Percentiles rank a stretch among this genome's conserved stretches.
Conservation (phyloP, 331 rosid genomes). For the Pyracantha coccinea region DNA sequence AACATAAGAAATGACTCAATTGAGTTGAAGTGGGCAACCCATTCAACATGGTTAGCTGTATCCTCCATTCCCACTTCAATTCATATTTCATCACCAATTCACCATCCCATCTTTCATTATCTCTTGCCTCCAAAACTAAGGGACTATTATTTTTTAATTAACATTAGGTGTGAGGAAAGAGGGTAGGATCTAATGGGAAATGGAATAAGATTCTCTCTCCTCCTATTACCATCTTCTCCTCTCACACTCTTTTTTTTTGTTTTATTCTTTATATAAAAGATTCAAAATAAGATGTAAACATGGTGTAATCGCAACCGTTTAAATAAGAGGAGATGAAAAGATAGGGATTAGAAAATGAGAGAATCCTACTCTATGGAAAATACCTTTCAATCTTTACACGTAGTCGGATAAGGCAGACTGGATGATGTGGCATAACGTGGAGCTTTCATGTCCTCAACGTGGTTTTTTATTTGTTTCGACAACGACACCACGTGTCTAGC, state of each 20-base stretch:
- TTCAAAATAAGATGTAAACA: too few species aligned
- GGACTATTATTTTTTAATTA: too few species aligned
- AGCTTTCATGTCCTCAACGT: conserved; percentile 28
- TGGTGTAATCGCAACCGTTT: too few species aligned
- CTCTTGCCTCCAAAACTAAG: background rate
- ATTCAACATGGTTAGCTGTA: conserved; percentile 12
- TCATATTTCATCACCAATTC: background rate
- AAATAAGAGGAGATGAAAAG: too few species aligned
- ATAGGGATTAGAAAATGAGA: too few species aligned
- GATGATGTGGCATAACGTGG: conserved; percentile 29
- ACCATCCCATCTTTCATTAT: background rate
- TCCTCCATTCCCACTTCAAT: conserved; percentile 12
- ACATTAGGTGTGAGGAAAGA: too few species aligned
- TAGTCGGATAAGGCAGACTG: conserved; percentile 29
- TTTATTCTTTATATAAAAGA: too few species aligned
- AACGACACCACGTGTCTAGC: conserved; percentile 32
- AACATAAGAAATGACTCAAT: conserved; percentile 5
- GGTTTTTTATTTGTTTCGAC: conserved; percentile 17
- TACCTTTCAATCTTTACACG: conserved; percentile 18
- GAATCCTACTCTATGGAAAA: too few species aligned
- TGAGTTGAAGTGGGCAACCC: conserved; percentile 7
- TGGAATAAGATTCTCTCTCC: too few species aligned
- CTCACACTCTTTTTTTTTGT: too few species aligned
- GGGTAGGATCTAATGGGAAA: too few species aligned
- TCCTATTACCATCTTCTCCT: too few species aligned